phyloP scores from a whole-genome alignment of 805 yeast genomes.

The Kazachstania martiniae region DNA sequence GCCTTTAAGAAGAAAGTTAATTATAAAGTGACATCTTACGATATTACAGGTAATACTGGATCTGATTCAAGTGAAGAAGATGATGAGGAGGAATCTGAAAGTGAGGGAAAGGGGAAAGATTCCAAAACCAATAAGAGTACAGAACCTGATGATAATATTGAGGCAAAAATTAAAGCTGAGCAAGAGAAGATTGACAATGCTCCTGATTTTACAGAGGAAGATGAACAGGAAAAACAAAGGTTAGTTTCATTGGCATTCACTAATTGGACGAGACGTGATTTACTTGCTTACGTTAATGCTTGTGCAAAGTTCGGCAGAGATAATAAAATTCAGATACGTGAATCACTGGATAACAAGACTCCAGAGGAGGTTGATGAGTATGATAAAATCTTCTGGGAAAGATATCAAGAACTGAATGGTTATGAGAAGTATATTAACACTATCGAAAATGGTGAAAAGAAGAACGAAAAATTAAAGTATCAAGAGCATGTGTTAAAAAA shows the following conservation, averaged over 20 bases:
- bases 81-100: conserved; percentile 14
- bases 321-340: conserved; percentile 38
- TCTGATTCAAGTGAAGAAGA: conserved; percentile 33
- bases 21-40: conserved; percentile 47
- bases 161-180: conserved; percentile 21
- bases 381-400: conserved; percentile 52
- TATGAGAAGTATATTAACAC: conserved; percentile 60
- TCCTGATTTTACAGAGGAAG: conserved; percentile 53
- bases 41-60: conserved; percentile 44
- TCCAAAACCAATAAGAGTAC: conserved; percentile 9
- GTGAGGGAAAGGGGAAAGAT: conserved; percentile 4
- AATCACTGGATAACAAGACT: conserved; percentile 45
- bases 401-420: conserved; percentile 52
- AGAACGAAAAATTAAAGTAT: conserved; percentile 39
- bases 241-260: conserved; percentile 48
- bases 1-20: conserved; percentile 50
- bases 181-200: conserved; percentile 50
- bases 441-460: conserved; percentile 61
- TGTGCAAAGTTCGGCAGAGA: conserved; percentile 57
- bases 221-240: conserved; percentile 40
- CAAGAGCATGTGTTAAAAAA: conserved; percentile 46
- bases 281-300: conserved; percentile 58
- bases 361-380: conserved; percentile 50
- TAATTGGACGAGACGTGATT: conserved; percentile 66
- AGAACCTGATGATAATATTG: conserved; percentile 34